Evolutionary conservation across 2,329 filamentous ascomycete species (phyloP), one percentile per base, ranked within the genome.

Genomic region (Claviceps sp.): DNA sequence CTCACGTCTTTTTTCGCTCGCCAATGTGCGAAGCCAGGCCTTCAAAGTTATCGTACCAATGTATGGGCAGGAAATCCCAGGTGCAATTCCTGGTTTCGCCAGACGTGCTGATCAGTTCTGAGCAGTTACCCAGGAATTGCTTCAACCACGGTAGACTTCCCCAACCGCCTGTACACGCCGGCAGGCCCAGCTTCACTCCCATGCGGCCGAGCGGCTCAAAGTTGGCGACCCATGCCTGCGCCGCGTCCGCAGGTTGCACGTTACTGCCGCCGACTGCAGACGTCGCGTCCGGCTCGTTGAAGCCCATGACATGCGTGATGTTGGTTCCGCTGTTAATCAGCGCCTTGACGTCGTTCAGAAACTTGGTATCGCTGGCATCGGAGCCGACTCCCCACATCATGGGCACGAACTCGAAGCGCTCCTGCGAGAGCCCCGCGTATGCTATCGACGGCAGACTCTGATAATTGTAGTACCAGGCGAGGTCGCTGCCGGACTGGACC

Each of bases 401-500:
- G 49, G 87, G 87, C 1, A 91, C 81, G 65, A 88, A 93, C 64
- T 87, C 75, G 58, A 91, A 79, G 14, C 73, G 65, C 14, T 71
- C 68, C 58, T 82, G 77, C 0, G 73, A 59, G 34, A 73, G 60
- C 48, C 72, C 65, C 42, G 65, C 57, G 62, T 75, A 83, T 43
- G 69, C 69, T 0, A 73, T 56, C 0, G 81, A 78, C 1, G 86
- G 85, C 3, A 65, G 62, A 19, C 72, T 61, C 26, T 69, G 67
- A 66, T 90, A 93, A 71, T 90, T 91, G 75, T 91, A 93, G 73
- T 93, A 93, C 87, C 87, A 93, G 3, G 81, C 84, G 52, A 91
- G 68, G 43, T 81, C 77, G 17, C 76, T 78, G 40, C 71, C 73
- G 5, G 70, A 50, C 44, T 71, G 64, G 11, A 73, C 69, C 84